Evolutionary conservation across 2,329 filamentous ascomycete genomes (phyloP).

Genomic region (Teratosphaeria viscida): DNA sequence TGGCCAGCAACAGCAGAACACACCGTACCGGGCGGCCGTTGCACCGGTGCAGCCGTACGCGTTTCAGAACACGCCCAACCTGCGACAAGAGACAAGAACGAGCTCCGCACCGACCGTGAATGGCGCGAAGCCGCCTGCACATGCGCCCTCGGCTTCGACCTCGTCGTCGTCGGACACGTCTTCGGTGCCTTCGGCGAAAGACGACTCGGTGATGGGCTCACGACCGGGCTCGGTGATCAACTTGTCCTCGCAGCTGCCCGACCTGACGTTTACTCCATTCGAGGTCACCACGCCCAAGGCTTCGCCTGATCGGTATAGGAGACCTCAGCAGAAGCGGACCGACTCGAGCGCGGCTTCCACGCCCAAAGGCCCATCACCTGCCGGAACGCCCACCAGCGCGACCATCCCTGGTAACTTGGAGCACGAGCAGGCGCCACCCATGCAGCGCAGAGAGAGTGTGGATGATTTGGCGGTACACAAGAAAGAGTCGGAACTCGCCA

Average conservation of each 20-base stretch:
- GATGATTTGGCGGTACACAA: conserved; percentile 61
- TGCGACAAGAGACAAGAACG: conserved; percentile 46
- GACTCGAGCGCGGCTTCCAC: conserved; percentile 36
- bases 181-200: conserved; percentile 23
- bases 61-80: conserved; percentile 42
- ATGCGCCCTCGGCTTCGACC: conserved; percentile 34
- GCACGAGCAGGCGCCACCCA: conserved; percentile 33
- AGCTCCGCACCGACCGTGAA: conserved; percentile 37
- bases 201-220: conserved; percentile 24
- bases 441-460: conserved; percentile 36
- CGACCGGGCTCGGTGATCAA: conserved; percentile 32
- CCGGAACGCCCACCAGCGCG: conserved; percentile 24
- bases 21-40: conserved; percentile 33
- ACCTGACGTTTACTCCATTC: conserved; percentile 44
- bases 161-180: conserved; percentile 40
- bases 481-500: conserved; percentile 54
- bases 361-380: conserved; percentile 19
- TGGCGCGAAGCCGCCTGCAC: conserved; percentile 25
- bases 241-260: conserved; percentile 42
- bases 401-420: conserved; percentile 34
- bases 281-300: conserved; percentile 50
- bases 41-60: conserved; percentile 40
- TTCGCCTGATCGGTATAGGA: conserved; percentile 75
- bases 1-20: conserved; percentile 24
- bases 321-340: conserved; percentile 46